Conservation (phyloP, 805 yeast genomes). For the baker's yeast (Saccharomyces cerevisiae) region DNA sequence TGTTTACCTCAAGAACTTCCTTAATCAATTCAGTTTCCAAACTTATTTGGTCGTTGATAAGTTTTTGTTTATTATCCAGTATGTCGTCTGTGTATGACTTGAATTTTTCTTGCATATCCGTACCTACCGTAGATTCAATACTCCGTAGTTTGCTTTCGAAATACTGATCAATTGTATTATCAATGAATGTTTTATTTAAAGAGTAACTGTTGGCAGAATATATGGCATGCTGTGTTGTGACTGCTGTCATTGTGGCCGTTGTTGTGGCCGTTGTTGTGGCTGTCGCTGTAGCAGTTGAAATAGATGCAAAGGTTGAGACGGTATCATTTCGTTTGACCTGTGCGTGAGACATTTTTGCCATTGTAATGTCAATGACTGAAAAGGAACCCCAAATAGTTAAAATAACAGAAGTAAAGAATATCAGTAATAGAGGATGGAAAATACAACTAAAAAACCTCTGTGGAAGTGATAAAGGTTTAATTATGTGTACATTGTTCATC, state of each 20-base stretch:
- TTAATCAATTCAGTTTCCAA: slow-evolving; percentile 4
- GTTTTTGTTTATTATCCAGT: not conserved
- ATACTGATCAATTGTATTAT: slow-evolving; percentile 1
- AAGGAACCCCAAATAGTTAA: slow-evolving; percentile 10
- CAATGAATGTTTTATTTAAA: slow-evolving; percentile 1
- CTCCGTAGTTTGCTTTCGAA: not conserved
- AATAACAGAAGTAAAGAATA: slow-evolving; percentile 5
- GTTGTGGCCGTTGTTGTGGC: not conserved
- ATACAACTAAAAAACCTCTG: slow-evolving; percentile 10
- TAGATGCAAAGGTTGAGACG: not conserved
- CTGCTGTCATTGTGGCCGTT: slow-evolving; percentile 1
- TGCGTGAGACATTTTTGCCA: not conserved
- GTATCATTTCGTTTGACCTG: not conserved
- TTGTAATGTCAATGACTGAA: not conserved
- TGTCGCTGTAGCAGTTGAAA: slow-evolving; percentile 1
- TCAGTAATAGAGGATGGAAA: slow-evolving; percentile 10
- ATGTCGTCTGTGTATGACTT: slow-evolving; percentile 6
- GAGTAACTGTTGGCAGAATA: not conserved
- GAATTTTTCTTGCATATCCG: slow-evolving; percentile 3
- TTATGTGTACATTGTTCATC: not conserved
- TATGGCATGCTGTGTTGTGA: slow-evolving; percentile 1
- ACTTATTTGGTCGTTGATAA: not conserved
- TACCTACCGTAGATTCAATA: not conserved
- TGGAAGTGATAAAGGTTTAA: slow-evolving; percentile 7
- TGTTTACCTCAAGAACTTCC: slow-evolving; percentile 4